Percentiles rank a stretch among this genome's conserved stretches.
Evolutionary conservation across 257 asterid species (phyloP).

Genomic region (Nicotiana knightiana): DNA sequence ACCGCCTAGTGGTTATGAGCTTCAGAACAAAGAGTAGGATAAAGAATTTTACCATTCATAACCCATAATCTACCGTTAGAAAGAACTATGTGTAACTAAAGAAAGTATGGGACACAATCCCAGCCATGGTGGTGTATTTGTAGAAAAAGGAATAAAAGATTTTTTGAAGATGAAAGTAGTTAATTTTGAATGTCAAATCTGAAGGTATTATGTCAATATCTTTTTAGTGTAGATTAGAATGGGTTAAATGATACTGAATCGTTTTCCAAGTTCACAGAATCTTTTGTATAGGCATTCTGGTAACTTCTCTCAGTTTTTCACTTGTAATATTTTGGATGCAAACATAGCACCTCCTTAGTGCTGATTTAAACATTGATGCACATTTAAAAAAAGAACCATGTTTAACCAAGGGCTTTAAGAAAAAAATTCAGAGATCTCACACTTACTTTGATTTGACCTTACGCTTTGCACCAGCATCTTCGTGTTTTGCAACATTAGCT

Average conservation of each 20-base stretch:
- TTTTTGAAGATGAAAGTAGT: too few species aligned
- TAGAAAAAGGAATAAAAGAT: too few species aligned
- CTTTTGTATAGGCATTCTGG: neutral
- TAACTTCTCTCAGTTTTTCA: neutral
- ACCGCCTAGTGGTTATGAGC: neutral
- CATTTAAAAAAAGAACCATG: neutral
- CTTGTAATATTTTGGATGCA: neutral
- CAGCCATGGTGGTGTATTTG: too few species aligned
- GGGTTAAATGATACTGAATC: neutral
- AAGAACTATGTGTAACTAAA: neutral
- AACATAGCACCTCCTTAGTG: neutral
- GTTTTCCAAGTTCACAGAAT: neutral
- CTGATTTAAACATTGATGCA: neutral
- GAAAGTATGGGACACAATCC: too few species aligned
- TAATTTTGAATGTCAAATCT: too few species aligned
- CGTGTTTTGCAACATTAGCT: conserved; percentile 21
- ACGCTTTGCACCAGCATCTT: conserved; percentile 16
- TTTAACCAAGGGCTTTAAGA: neutral
- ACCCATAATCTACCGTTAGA: neutral
- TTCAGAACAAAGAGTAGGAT: neutral
- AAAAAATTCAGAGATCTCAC: neutral
- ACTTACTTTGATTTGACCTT: conserved; percentile 47
- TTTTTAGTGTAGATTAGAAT: neutral
- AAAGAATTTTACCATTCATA: neutral
- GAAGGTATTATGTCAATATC: neutral